Evolutionary conservation across 2,329 filamentous ascomycete genomes (phyloP).

Genomic region (Colletotrichum chlorophyti): DNA sequence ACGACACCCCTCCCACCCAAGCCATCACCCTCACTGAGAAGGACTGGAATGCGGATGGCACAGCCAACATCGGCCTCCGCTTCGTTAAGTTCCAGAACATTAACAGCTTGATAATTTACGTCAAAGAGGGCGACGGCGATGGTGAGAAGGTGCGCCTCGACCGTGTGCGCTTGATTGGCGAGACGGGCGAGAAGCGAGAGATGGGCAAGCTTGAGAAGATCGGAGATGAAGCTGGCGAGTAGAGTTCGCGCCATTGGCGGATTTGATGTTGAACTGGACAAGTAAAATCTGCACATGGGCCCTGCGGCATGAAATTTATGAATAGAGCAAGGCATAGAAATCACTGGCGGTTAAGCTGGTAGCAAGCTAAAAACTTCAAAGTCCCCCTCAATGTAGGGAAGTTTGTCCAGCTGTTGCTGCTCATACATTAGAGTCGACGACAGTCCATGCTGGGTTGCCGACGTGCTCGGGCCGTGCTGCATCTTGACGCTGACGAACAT

Average conservation of each 20-base stretch:
- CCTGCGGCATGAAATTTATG: slow-evolving; percentile 24
- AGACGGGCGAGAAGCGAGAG: slow-evolving; percentile 88
- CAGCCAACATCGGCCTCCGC: slow-evolving; percentile 75
- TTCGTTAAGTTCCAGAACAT: slow-evolving; percentile 99
- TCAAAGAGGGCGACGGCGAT: slow-evolving; percentile 83
- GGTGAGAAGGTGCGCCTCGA: slow-evolving; percentile 87
- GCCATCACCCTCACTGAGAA: slow-evolving; percentile 73
- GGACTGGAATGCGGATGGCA: slow-evolving; percentile 85
- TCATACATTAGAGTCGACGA: too few relatives aligned
- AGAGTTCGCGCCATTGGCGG: slow-evolving; percentile 32
- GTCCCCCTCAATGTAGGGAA: too few relatives aligned
- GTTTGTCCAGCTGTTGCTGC: too few relatives aligned
- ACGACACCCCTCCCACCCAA: slow-evolving; percentile 84
- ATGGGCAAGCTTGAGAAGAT: slow-evolving; percentile 97
- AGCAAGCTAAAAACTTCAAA: slow-evolving; percentile 3
- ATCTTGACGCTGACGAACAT: too few relatives aligned
- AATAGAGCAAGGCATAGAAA: slow-evolving; percentile 24
- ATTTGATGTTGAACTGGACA: neutral
- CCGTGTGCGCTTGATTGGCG: slow-evolving; percentile 81
- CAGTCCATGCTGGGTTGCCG: too few relatives aligned
- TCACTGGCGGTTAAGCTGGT: neutral
- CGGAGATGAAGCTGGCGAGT: slow-evolving; percentile 74
- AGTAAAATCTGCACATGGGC: slow-evolving; percentile 2
- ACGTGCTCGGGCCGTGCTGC: too few relatives aligned
- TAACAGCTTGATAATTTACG: slow-evolving; percentile 83